phyloP scores from a whole-genome alignment of 106 monocot species.

The Allium fistulosum region DNA sequence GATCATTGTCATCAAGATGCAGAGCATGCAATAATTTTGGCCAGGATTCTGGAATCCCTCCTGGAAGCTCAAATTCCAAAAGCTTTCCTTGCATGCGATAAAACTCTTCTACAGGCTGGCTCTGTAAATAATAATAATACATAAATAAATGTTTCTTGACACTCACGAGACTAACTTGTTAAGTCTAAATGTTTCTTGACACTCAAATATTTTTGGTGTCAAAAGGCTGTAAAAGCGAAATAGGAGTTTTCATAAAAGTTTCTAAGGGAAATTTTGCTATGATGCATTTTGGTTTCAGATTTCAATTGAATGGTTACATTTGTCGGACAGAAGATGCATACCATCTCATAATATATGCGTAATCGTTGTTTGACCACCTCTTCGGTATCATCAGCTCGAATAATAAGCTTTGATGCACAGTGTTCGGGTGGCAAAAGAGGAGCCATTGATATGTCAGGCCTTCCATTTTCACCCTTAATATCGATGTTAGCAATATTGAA shows the following conservation, averaged over 20 bases:
- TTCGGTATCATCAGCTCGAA: slow-evolving; percentile 84
- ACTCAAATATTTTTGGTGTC: too few relatives aligned
- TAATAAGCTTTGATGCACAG: slow-evolving; percentile 70
- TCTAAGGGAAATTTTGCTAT: too few relatives aligned
- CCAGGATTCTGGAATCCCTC: slow-evolving; percentile 55
- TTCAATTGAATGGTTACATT: too few relatives aligned
- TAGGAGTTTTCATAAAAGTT: too few relatives aligned
- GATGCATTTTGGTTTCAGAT: too few relatives aligned
- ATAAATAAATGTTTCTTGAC: neutral
- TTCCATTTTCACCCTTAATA: slow-evolving; percentile 68
- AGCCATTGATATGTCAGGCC: slow-evolving; percentile 73
- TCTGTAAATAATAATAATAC: slow-evolving; percentile 20
- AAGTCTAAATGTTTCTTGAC: too few relatives aligned
- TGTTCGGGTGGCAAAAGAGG: slow-evolving; percentile 73
- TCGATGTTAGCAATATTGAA: slow-evolving; percentile 79
- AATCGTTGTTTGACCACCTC: slow-evolving; percentile 80
- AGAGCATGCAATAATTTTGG: slow-evolving; percentile 46
- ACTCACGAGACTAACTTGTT: too few relatives aligned
- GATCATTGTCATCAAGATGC: slow-evolving; percentile 35
- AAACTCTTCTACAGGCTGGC: slow-evolving; percentile 43
- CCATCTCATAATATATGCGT: slow-evolving; percentile 75
- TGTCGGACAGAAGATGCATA: slow-evolving; percentile 6
- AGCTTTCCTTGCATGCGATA: slow-evolving; percentile 42
- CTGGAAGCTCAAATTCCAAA: slow-evolving; percentile 52
- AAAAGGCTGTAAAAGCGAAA: too few relatives aligned